Conservation (phyloP, 495 filamentous ascomycete genomes). For the Aspergillus wentii region DNA sequence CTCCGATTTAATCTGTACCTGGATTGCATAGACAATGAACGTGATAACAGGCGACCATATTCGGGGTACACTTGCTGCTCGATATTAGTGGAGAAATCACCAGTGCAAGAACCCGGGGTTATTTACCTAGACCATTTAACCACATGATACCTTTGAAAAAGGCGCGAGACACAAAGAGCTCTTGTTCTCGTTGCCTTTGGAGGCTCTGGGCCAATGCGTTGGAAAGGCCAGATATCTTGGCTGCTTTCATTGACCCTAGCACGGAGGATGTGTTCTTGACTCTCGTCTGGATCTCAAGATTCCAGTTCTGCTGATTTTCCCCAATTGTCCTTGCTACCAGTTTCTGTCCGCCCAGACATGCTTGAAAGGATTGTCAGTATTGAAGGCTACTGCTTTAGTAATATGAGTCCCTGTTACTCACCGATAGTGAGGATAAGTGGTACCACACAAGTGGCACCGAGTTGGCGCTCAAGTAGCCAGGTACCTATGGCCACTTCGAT, state of each 20-base stretch:
- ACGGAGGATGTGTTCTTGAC: slow-evolving; percentile 1
- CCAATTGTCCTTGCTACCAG: slow-evolving; percentile 2
- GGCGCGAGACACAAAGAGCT: slow-evolving; percentile 2
- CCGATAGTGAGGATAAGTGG: slow-evolving; percentile 38
- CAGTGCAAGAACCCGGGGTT: no score
- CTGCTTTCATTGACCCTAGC: slow-evolving; percentile 1
- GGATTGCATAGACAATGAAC: slow-evolving; percentile 26
- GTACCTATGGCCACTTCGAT: slow-evolving; percentile 49
- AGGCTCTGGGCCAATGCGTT: not conserved
- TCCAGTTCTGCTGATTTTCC: slow-evolving; percentile 1
- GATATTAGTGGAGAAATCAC: slow-evolving; percentile 1
- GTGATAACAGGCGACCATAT: slow-evolving; percentile 32
- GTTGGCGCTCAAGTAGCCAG: slow-evolving; percentile 38
- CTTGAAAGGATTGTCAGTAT: no score
- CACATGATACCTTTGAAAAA: not conserved
- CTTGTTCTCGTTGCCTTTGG: not conserved
- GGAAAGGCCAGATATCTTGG: slow-evolving; percentile 1
- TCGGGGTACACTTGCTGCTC: slow-evolving; percentile 24
- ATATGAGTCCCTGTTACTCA: not conserved
- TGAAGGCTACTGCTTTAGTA: not conserved
- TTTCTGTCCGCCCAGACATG: not conserved
- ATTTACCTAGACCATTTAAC: not conserved
- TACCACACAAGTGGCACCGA: slow-evolving; percentile 32
- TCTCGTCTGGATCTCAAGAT: slow-evolving; percentile 1
- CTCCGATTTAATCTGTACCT: slow-evolving; percentile 8